Evolutionary conservation across 2,329 filamentous ascomycete genomes (phyloP), one percentile per base, ranked within the genome.

Genomic region (Ceratocystis albifundus): DNA sequence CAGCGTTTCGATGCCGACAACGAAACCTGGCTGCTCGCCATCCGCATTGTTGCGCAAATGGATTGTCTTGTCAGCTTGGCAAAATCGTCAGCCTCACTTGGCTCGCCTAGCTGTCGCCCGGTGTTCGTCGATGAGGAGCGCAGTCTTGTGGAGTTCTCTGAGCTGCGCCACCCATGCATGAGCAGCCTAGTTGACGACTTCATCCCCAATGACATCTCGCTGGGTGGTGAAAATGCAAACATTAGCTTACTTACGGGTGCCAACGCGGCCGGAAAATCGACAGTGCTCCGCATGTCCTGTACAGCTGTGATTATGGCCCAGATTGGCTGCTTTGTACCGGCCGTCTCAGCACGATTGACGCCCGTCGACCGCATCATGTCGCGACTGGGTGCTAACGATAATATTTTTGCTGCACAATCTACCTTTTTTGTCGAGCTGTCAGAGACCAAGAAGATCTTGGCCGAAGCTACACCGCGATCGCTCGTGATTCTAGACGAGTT

Each of bases 281-380:
- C 94, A 0, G 85, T 99, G 55, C 82, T 99, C 41, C 86, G 94
- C 73, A 97, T 97, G 94, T 95, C 93, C 2, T 99, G 94, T 72
- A 86, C 94, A 61, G 94, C 94, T 0, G 93, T 96, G 62, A 97
- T 99, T 71, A 92, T 99, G 84, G 94, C 94, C 0, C 94, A 99
- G 74, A 88, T 99, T 36, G 94, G 94, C 66, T 96, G 93, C 75
- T 88, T 96, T 71, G 85, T 99, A 1, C 94, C 94, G 1, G 92
- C 90, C 68, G 80, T 82, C 20, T 90, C 86, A 2, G 94, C 94
- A 0, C 85, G 82, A 2, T 81, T 99, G 57, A 97, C 93, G 0
- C 93, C 94, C 0, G 86, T 96, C 2, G 94, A 99, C 74, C 89
- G 94, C 65, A 97, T 99, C 79, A 99, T 99, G 94, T 97, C 93